Evolutionary conservation across 1,139 yeast genomes (phyloP).

Genomic region (Debaryomycetaceae sp.): DNA sequence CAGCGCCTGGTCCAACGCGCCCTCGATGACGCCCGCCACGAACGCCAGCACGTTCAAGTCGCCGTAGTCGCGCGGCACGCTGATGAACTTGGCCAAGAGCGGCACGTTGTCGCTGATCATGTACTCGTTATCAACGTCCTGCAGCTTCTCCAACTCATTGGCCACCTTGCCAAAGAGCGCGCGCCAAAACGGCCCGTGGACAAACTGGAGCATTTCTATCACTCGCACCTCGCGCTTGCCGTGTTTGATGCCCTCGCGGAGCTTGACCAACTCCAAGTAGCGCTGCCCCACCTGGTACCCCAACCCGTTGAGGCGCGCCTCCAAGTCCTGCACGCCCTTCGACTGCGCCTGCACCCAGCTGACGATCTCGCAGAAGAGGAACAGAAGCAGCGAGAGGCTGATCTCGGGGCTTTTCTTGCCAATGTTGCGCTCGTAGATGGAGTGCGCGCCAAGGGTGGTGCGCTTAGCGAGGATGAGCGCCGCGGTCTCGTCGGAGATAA

Average conservation of each 20-base stretch:
- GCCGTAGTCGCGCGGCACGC: slow-evolving; percentile 76
- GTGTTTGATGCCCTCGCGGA: slow-evolving; percentile 54
- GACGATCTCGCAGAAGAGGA: slow-evolving; percentile 68
- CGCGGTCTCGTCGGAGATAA: slow-evolving; percentile 34
- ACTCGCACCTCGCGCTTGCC: slow-evolving; percentile 70
- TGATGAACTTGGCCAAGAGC: slow-evolving; percentile 66
- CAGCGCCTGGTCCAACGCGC: slow-evolving; percentile 74
- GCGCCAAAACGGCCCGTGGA: slow-evolving; percentile 81
- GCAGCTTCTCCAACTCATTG: slow-evolving; percentile 83
- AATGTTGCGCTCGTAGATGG: slow-evolving; percentile 64
- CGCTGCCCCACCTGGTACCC: slow-evolving; percentile 65
- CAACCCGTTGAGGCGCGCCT: slow-evolving; percentile 64
- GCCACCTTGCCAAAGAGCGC: slow-evolving; percentile 78
- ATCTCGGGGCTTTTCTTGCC: slow-evolving; percentile 64
- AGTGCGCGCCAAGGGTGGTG: slow-evolving; percentile 26
- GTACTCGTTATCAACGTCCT: slow-evolving; percentile 76
- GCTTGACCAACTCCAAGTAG: slow-evolving; percentile 37
- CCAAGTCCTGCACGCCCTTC: slow-evolving; percentile 73
- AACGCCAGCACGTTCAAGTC: slow-evolving; percentile 81
- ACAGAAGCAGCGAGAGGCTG: slow-evolving; percentile 62
- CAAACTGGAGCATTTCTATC: slow-evolving; percentile 76
- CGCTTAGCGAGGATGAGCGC: slow-evolving; percentile 30
- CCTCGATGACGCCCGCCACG: slow-evolving; percentile 89
- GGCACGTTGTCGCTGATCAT: slow-evolving; percentile 86
- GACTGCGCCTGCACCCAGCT: slow-evolving; percentile 62